phyloP scores from a whole-genome alignment of 352 stramenopile genomes.

The Pythium biforme region DNA sequence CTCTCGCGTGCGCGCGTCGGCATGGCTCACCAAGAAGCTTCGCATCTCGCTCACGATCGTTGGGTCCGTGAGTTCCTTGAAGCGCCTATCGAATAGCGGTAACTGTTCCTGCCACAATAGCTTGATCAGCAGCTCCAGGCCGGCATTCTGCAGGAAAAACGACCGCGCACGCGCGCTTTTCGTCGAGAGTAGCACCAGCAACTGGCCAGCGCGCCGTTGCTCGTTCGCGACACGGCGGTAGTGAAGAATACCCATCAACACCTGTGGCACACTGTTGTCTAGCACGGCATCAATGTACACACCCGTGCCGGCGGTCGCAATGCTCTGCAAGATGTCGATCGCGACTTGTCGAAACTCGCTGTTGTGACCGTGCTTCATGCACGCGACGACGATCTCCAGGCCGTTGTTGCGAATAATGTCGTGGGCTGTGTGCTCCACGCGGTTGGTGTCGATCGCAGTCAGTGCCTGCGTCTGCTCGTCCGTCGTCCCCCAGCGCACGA shows the following conservation, averaged over 20 bases:
- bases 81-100: constrained; percentile 18
- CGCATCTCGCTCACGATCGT: constrained; percentile 20
- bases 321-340: constrained; percentile 26
- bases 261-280: constrained; percentile 21
- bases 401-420: constrained; percentile 25
- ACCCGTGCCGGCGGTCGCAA: constrained; percentile 15
- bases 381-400: constrained; percentile 25
- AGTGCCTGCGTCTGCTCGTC: constrained; percentile 23
- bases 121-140: constrained; percentile 26
- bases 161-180: constrained; percentile 14
- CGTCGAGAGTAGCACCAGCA: constrained; percentile 20
- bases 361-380: constrained; percentile 28
- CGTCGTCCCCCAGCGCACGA: constrained; percentile 20
- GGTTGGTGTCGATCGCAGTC: constrained; percentile 6
- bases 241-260: constrained; percentile 26
- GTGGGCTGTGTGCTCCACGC: constrained; percentile 8
- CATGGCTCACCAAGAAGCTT: constrained; percentile 19
- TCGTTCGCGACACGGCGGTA: constrained; percentile 20
- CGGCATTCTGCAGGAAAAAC: constrained; percentile 27
- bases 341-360: constrained; percentile 20
- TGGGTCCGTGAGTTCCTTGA: constrained; percentile 9
- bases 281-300: constrained; percentile 26
- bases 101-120: constrained; percentile 23
- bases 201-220: constrained; percentile 26
- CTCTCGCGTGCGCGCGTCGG: constrained; percentile 14